Evolutionary conservation across 2,329 filamentous ascomycete species (phyloP), one percentile per base, ranked within the genome.

Genomic region (Colletotrichum siamense): DNA sequence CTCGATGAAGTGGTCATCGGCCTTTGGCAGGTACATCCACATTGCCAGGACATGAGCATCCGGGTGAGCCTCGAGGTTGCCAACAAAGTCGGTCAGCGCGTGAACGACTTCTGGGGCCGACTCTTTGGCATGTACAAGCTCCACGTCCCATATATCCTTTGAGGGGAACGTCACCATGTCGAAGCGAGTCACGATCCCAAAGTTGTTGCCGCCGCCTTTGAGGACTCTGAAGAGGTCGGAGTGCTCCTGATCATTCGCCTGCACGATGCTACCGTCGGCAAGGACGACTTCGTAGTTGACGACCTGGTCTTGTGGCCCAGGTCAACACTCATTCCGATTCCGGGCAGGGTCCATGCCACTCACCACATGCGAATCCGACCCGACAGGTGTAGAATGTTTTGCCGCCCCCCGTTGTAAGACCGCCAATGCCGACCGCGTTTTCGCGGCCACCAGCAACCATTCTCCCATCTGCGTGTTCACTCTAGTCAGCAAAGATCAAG

Each of bases 201-300:
- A 87, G 78, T 89, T 89, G 79, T 84, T 86, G 26, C 84, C 83
- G 26, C 87, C 88, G n/a, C 87, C 89, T 63, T 86, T 85, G 5
- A 89, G 82, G 3, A 87, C 88, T 69, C 81, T 83, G 78, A 81
- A 89, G 2, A 90, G 82, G 71, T 89, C 87, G 0, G 81, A 36
- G 72, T 88, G 82, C 5, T 81, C 71, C 0, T 77, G 72, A 1
- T 74, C 76, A 62, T 84, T 22, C 13, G 84, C 87, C 22, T 85
- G 84, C 28, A 87, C 80, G 44, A 89, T 82, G 3, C 75, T 72
- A 18, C 88, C 87, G 71, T 83, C 80, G 5, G 85, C 84, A 3
- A 88, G 83, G 8, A 90, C 82, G 18, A 62, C 26, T 30, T 62
- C 30, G 28, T 62, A 22, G 7, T 62, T 62, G 6, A 62, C 30